These are phyloP conservation scores for Aspergillus sp. DNA, from an alignment of 2,329 filamentous ascomycete genomes.

Conservation along the genomic window DNA sequence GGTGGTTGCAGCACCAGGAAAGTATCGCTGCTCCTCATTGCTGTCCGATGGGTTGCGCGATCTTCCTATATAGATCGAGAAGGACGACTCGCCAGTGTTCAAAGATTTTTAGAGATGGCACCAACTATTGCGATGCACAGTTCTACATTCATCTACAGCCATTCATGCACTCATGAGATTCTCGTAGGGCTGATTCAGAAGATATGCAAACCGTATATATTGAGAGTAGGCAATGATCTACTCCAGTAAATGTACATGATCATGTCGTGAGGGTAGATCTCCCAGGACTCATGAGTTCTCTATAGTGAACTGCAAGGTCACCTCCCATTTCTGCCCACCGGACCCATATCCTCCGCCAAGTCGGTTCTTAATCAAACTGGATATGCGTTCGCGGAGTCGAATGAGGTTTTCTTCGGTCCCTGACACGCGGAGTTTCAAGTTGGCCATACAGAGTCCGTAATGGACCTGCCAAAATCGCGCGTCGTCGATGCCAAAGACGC, in stretches of 20 bases:
- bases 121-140: too few relatives aligned
- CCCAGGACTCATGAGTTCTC: conserved; percentile 41
- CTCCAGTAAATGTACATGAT: neutral
- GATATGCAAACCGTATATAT: too few relatives aligned
- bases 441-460: conserved; percentile 94
- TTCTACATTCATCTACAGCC: too few relatives aligned
- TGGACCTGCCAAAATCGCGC: conserved; percentile 98
- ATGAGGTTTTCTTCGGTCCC: conserved; percentile 70
- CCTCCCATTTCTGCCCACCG: conserved; percentile 83
- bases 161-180: too few relatives aligned
- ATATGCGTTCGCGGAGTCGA: conserved; percentile 72
- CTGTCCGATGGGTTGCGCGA: too few relatives aligned
- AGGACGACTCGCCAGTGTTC: too few relatives aligned
- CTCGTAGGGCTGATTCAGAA: too few relatives aligned
- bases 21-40: too few relatives aligned
- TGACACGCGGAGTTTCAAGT: conserved; percentile 72
- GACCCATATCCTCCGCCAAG: conserved; percentile 84
- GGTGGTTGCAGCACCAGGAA: too few relatives aligned
- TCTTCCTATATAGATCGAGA: too few relatives aligned
- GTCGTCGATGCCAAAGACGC: conserved; percentile 75
- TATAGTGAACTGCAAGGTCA: conserved; percentile 74
- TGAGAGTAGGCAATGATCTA: neutral
- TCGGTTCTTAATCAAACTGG: conserved; percentile 76
- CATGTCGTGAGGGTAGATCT: neutral
- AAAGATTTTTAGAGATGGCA: too few relatives aligned